phyloP scores from a whole-genome alignment of 2,329 filamentous ascomycete species.

The Triangularia verruculosa region DNA sequence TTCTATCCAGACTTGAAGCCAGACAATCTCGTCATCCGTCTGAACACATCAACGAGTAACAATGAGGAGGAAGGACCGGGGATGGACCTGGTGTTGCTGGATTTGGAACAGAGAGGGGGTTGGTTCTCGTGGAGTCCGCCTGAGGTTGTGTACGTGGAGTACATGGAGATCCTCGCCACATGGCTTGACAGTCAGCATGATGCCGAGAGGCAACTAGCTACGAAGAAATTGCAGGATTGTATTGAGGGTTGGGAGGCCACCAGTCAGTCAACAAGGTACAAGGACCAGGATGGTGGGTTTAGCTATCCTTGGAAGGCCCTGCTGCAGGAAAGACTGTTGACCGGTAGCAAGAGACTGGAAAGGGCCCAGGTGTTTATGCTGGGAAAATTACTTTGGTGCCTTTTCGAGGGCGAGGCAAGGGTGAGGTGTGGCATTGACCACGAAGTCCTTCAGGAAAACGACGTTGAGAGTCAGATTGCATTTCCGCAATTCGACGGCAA shows the following conservation, averaged over 20 bases:
- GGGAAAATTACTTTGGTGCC: conserved; percentile 30
- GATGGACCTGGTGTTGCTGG: conserved; percentile 25
- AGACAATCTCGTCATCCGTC: conserved; percentile 26
- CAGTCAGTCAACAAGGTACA: conserved; percentile 15
- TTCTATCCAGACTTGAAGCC: conserved; percentile 30
- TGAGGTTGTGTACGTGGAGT: conserved; percentile 28
- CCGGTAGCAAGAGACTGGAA: conserved; percentile 12
- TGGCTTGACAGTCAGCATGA: background rate
- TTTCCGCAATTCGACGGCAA: conserved; percentile 22
- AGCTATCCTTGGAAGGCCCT: conserved; percentile 26
- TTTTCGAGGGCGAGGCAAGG: conserved; percentile 25
- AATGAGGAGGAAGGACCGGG: too few species aligned
- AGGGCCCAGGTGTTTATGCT: conserved; percentile 29
- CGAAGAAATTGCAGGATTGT: conserved; percentile 7
- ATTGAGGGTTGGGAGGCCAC: conserved; percentile 19
- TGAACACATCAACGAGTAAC: background rate
- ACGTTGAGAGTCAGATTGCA: background rate
- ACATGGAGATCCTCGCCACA: conserved; percentile 24
- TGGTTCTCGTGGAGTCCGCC: conserved; percentile 30
- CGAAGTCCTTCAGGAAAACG: conserved; percentile 20
- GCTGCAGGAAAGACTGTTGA: background rate
- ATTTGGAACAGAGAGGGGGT: conserved; percentile 30
- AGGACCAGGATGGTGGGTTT: conserved; percentile 22
- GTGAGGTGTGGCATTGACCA: conserved; percentile 26
- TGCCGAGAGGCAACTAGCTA: conserved; percentile 5